Evolutionary conservation across 139 green algal species (phyloP), one percentile per base, ranked within the genome.

Genomic region (Asterochloris sp.): DNA sequence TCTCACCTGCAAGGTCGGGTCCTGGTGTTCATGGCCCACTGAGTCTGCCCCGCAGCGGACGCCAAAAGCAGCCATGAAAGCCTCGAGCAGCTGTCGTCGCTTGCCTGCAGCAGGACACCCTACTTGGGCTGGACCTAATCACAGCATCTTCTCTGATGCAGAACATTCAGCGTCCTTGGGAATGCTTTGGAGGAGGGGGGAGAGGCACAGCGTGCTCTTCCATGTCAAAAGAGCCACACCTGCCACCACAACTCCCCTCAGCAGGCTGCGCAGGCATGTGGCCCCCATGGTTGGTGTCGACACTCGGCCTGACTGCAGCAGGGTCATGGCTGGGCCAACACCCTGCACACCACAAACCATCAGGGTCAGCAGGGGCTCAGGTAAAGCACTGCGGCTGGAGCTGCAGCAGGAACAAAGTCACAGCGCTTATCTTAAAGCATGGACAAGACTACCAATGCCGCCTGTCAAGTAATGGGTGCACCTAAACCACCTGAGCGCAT

Each of bases 61-160:
- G 24, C 76, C 76, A 69, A 80, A 80, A 12, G 76, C 76, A 38
- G 23, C 76, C 23, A 80, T 47, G 47, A 80, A 69, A 29, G n/a
- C 23, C 12, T 80, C 76, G 8, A 80, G 24, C 0, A 26, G 60
- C 38, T 80, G 76, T 21, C 76, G 38, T 15, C 76, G 24, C n/a
- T 54, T 13, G 9, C 76, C 76, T 78, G 74, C 74, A 78, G 74
- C 15, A 54, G 38, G 38, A 54, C 38, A 54, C 6, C 38, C 6
- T 6, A 10, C 38, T 54, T 54, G 38, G 38, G 6, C 38, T 54
- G n/a, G n/a, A 54, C 38, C 38, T 54, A 2, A 54, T 54, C 6
- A 54, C 38, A 54, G 6, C 6, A 6, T 54, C 27, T 61, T 47
- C n/a, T 76, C 69, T 54, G 21, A 76, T 54, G 8, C 28, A 76